phyloP scores from a whole-genome alignment of 345 rosid species.

The Sisymbrium irio region DNA sequence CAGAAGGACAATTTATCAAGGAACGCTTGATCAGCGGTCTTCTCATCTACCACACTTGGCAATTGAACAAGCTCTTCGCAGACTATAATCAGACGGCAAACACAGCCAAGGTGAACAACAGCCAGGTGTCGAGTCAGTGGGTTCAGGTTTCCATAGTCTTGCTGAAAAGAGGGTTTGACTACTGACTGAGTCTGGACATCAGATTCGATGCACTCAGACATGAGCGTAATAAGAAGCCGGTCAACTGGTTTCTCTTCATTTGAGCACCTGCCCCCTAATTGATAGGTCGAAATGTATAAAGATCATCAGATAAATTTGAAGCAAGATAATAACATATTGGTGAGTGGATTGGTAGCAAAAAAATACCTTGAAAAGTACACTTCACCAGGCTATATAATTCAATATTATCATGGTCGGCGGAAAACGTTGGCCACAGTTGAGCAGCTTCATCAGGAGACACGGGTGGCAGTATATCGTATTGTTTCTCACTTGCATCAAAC shows the following conservation, averaged over 20 bases:
- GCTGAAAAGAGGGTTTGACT: conserved; percentile 39
- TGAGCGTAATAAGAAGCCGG: conserved; percentile 57
- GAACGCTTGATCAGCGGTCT: conserved; percentile 45
- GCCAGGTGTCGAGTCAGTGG: conserved; percentile 83
- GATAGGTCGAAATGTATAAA: conserved; percentile 21
- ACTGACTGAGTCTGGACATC: conserved; percentile 50
- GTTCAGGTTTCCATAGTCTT: conserved; percentile 52
- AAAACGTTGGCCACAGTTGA: conserved; percentile 50
- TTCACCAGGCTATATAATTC: conserved; percentile 50
- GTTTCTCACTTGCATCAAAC: conserved; percentile 59
- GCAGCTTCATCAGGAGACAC: conserved; percentile 49
- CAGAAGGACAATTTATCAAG: conserved; percentile 56
- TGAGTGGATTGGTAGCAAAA: conserved; percentile 5
- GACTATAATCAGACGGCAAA: conserved; percentile 55
- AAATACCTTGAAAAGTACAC: conserved; percentile 73
- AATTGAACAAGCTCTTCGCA: conserved; percentile 59
- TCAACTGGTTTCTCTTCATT: conserved; percentile 74
- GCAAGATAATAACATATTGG: conserved; percentile 1
- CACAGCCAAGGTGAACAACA: conserved; percentile 59
- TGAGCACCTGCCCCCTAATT: conserved; percentile 59
- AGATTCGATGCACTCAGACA: conserved; percentile 63
- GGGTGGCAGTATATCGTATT: conserved; percentile 40
- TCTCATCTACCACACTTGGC: conserved; percentile 61
- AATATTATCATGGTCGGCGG: conserved; percentile 36
- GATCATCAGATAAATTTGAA: conserved; percentile 8